Base-by-base conservation (phyloP, 495 filamentous ascomycete genomes). In the Trichoderma virens region DNA sequence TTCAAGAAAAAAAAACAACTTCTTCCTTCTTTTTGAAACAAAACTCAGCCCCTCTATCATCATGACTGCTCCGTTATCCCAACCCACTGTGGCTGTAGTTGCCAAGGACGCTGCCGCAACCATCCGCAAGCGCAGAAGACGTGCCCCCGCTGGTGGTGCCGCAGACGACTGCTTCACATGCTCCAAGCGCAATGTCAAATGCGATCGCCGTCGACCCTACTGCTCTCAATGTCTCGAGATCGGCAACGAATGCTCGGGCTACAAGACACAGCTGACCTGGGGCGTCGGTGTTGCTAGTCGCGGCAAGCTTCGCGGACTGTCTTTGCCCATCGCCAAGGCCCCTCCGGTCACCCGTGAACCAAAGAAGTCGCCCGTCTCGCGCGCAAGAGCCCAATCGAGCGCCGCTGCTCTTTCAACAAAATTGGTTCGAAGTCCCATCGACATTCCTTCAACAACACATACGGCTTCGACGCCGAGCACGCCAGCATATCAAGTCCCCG, bases 211-310 rank as follows among this genome's bases (percentile, higher is more conserved):
- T 72, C 84, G 94, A 67, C 94, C 94, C 16, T 98, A 97, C 74
- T 98, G 94, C 74, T 92, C 91, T 56, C 93, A 91, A 73, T 98
- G 94, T 76, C 83, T 98, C 60, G 92, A 97, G 63, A 79, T 88
- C 65, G 90, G 92, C 64, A 93, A 91, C 71, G 92, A 96, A 73
- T 98, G 94, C 79, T 92, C 90, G 51, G 94, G 94, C 66, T 98
- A 98, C 80, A 94, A 95, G 78, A 98, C 94, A 25, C 91, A 92
- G 59, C 84, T 98, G 78, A 98, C 94, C 39, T 98, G 94, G 94
- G 94, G 93, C 14, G 89, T 98, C 39, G 94, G 94, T 28, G 94
- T 98, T 67, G 94, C 94, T 43, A 97, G 93, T 73, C 87, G 94
- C 67, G 94, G 94, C 65, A 98, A 98, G 79, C 84, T 98, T 64